Evolutionary conservation across 345 rosid species (phyloP).

Genomic region (Aquilaria yunnanensis): DNA sequence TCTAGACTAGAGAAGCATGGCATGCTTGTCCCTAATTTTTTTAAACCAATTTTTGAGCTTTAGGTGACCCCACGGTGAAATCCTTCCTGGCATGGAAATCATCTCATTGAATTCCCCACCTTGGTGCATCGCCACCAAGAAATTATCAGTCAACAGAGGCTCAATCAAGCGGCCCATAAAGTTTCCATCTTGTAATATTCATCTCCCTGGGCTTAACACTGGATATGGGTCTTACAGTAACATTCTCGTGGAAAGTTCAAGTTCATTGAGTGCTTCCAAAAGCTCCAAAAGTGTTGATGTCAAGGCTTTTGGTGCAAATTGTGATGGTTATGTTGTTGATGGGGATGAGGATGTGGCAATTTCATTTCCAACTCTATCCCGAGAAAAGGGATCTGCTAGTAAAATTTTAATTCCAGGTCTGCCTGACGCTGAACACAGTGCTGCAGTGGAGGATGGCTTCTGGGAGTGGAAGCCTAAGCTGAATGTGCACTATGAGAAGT

Average conservation of each 20-base stretch:
- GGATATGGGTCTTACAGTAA: conserved; percentile 21
- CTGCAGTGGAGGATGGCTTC: conserved; percentile 45
- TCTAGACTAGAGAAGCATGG: no score
- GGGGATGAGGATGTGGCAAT: conserved; percentile 37
- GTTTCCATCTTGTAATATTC: conserved; percentile 3
- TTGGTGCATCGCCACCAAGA: conserved; percentile 27
- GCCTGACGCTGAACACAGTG: conserved; percentile 57
- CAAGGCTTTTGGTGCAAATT: conserved; percentile 34
- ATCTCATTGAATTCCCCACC: conserved; percentile 36
- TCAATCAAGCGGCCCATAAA: conserved; percentile 22
- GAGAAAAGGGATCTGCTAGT: conserved; percentile 26
- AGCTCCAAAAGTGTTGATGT: conserved; percentile 17
- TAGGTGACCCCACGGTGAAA: not conserved
- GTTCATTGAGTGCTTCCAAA: not conserved
- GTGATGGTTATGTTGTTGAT: conserved; percentile 48
- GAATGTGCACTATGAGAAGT: conserved; percentile 65
- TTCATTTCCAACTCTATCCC: conserved; percentile 9
- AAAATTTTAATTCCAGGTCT: conserved; percentile 70
- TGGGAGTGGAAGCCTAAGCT: conserved; percentile 91
- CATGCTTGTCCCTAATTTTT: not conserved
- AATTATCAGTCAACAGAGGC: conserved; percentile 18
- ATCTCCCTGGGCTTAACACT: conserved; percentile 5
- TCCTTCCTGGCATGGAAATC: conserved; percentile 49
- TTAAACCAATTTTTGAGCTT: no score
- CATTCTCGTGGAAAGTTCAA: not conserved